A percentile compares a stretch with the other conserved stretches of the same genome.
Conservation (phyloP, 164 flowering plant genomes). For the Piper betle region DNA sequence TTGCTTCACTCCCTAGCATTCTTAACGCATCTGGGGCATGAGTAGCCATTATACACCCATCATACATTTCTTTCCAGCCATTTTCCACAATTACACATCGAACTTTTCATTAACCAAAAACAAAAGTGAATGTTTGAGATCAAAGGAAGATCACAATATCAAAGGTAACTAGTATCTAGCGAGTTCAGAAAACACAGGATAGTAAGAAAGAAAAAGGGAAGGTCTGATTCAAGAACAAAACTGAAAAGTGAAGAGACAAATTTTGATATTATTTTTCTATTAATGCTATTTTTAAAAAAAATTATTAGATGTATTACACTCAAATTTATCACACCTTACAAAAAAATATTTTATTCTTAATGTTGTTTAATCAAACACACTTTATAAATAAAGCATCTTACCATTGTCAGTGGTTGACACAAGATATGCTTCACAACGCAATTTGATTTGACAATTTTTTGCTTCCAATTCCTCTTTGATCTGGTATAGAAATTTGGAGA, state of each 20-base stretch:
- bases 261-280: too few species aligned
- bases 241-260: too few species aligned
- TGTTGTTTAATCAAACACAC: background rate
- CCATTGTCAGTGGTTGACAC: constrained; percentile 48
- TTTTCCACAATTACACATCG: constrained; percentile 36
- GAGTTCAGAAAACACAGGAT: background rate
- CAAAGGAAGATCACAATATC: constrained; percentile 20
- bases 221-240: too few species aligned
- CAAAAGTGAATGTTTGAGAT: background rate
- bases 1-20: constrained; percentile 53
- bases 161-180: constrained; percentile 37
- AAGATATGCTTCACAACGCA: constrained; percentile 39
- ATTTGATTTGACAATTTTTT: constrained; percentile 52
- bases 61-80: constrained; percentile 37
- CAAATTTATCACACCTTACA: background rate
- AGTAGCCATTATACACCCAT: constrained; percentile 53
- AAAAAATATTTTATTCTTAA: background rate
- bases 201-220: background rate
- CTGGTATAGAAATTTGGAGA: constrained; percentile 19
- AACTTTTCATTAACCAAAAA: constrained; percentile 21
- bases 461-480: constrained; percentile 48
- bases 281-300: too few species aligned
- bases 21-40: constrained; percentile 79
- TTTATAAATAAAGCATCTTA: constrained; percentile 17
- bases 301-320: too few species aligned